Conservation (phyloP, 768 basidiomycete genomes). For the Tubosaeta sp. region DNA sequence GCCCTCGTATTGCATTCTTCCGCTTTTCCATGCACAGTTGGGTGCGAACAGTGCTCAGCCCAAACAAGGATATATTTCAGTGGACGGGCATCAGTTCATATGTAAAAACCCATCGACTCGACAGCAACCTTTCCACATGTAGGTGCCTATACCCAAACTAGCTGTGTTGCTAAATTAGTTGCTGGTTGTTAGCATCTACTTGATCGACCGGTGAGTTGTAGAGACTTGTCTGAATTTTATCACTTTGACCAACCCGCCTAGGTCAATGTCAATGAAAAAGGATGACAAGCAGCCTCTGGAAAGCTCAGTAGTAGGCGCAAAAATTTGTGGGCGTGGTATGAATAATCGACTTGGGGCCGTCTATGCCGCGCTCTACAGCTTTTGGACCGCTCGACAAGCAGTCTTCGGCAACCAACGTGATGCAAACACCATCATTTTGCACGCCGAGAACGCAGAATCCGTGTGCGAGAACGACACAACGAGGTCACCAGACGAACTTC, state of each 20-base stretch:
- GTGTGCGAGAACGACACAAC: slow-evolving; percentile 41
- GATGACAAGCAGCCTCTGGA: slow-evolving; percentile 39
- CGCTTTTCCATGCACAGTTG: slow-evolving; percentile 46
- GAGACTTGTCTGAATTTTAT: not conserved
- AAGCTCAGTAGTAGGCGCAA: slow-evolving; percentile 31
- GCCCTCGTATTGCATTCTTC: slow-evolving; percentile 52
- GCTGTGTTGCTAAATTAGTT: not conserved
- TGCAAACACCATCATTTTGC: slow-evolving; percentile 53
- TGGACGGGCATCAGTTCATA: slow-evolving; percentile 51
- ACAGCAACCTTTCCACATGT: slow-evolving; percentile 59
- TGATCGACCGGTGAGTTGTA: slow-evolving; percentile 17
- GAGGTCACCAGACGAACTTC: slow-evolving; percentile 41
- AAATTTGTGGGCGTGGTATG: slow-evolving; percentile 27
- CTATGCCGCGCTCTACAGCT: slow-evolving; percentile 46
- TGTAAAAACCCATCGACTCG: slow-evolving; percentile 48
- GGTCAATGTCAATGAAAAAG: slow-evolving; percentile 48
- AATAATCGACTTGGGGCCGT: slow-evolving; percentile 58
- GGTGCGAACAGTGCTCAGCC: slow-evolving; percentile 16
- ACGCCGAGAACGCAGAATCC: slow-evolving; percentile 25
- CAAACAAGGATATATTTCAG: slow-evolving; percentile 44
- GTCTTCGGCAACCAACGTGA: slow-evolving; percentile 38
- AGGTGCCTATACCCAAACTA: slow-evolving; percentile 18
- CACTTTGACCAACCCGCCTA: slow-evolving; percentile 10
- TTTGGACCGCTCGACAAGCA: slow-evolving; percentile 49
- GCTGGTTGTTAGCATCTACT: slow-evolving; percentile 9